Conservation (phyloP, 2,329 filamentous ascomycete species). For the Hymenoscyphus repandus region DNA sequence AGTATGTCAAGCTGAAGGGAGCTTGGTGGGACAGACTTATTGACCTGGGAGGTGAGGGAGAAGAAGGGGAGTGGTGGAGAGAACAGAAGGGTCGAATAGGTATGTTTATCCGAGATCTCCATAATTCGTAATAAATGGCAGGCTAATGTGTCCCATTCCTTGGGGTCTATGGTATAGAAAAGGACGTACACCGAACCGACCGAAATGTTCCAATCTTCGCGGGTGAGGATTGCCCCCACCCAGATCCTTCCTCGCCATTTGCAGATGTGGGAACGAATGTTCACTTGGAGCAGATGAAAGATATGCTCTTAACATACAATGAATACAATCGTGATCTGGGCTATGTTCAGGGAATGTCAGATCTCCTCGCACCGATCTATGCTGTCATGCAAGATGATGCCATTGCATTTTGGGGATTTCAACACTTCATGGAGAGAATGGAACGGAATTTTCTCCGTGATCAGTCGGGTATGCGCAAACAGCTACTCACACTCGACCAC, state of each 20-base stretch:
- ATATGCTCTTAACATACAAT: slow-evolving; percentile 97
- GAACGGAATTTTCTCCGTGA: slow-evolving; percentile 94
- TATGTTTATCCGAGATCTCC: slow-evolving; percentile 42
- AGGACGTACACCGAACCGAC: slow-evolving; percentile 96
- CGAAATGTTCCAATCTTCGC: slow-evolving; percentile 92
- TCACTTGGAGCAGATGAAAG: slow-evolving; percentile 97
- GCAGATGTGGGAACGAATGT: slow-evolving; percentile 91
- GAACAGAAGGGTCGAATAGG: slow-evolving; percentile 92
- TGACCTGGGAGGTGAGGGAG: slow-evolving; percentile 71
- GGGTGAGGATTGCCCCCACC: slow-evolving; percentile 93
- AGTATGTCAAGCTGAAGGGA: slow-evolving; percentile 90
- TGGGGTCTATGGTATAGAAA: slow-evolving; percentile 63
- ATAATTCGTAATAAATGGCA: slow-evolving; percentile 10
- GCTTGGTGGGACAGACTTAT: slow-evolving; percentile 94
- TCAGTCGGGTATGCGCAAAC: slow-evolving; percentile 91
- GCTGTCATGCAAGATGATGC: slow-evolving; percentile 97
- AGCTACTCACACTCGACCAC: slow-evolving; percentile 86
- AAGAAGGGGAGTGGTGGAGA: slow-evolving; percentile 92
- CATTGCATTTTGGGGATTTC: slow-evolving; percentile 93
- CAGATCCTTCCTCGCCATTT: slow-evolving; percentile 92
- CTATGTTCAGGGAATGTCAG: slow-evolving; percentile 98
- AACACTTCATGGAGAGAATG: slow-evolving; percentile 96
- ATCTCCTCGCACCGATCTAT: slow-evolving; percentile 91
- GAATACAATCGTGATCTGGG: slow-evolving; percentile 94
- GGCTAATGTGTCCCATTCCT: slow-evolving; percentile 43